Conservation (phyloP, 2,329 filamentous ascomycete genomes). For the Neofusicoccum ribis region DNA sequence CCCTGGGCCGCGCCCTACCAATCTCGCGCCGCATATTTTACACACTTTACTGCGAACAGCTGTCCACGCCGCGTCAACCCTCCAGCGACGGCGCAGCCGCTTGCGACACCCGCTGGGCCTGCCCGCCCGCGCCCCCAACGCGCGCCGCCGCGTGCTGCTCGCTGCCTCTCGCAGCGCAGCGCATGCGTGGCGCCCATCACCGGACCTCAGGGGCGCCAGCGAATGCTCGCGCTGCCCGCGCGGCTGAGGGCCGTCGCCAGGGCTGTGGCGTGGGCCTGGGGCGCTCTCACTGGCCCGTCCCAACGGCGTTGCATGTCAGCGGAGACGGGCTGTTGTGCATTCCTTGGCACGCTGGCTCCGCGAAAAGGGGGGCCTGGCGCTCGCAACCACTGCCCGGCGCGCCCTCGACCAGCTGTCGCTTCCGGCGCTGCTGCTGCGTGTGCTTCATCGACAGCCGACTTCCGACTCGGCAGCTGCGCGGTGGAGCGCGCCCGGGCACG, state of each 20-base stretch:
- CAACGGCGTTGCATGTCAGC: conserved; percentile 9
- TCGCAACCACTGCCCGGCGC: neutral
- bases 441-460: conserved; percentile 8
- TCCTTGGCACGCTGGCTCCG: conserved; percentile 1
- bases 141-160: neutral
- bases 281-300: neutral
- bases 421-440: neutral
- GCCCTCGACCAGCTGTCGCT: neutral
- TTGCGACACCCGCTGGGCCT: neutral
- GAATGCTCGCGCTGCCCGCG: neutral
- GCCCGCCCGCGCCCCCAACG: neutral
- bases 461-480: conserved; percentile 10
- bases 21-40: conserved; percentile 14
- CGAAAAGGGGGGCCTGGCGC: neutral
- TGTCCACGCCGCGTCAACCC: conserved; percentile 9
- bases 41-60: conserved; percentile 11
- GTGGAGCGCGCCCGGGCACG: neutral
- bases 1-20: conserved; percentile 6
- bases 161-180: neutral
- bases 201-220: neutral
- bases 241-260: conserved; percentile 5
- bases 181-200: neutral
- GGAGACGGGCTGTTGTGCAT: neutral
- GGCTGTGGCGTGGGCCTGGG: conserved; percentile 4
- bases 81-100: neutral